Base-by-base conservation (phyloP, 2,329 filamentous ascomycete species). In the Trichoderma atroviride region DNA sequence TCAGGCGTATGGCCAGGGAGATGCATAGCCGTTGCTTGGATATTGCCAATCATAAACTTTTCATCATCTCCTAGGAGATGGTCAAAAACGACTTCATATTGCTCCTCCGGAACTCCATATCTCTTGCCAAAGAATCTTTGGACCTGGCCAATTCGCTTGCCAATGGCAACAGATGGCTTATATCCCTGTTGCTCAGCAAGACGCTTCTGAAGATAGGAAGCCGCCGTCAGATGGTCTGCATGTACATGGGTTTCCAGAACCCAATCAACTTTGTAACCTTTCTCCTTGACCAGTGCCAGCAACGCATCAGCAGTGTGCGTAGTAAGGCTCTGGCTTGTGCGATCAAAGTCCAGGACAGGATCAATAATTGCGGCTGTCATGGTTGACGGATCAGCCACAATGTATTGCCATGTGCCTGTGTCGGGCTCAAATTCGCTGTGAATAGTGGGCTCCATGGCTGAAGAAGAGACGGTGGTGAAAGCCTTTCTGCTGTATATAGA, bases 161-260 rank as follows among this genome's bases (percentile, higher is more conserved):
- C 87, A 27, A 89, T 88, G n/a, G 85, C 81, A 5, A 89, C 83
- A 0, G 73, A 72, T 0, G 86, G 83, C 60, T 75, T 78, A 0
- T 69, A 40, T 0, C 75, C 78, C 55, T 84, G 80, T 0, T 67
- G 63, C 9, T 78, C 70, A 0, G 75, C 71, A 0, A 89, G 79
- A 2, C 74, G 75, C 0, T 76, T 75, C 72, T 88, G 86, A 0
- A 91, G 80, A 74, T 90, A 91, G 4, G 82, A 81, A 0, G 88
- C 82, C 0, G 88, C 84, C 0, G 87, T 90, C 0, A 90, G 71
- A 70, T 90, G 87, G 68, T 90, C 86, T 4, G 87, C 87, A 70
- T 89, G 86, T 0, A 82, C 84, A 74, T 91, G 88, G 0, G 89
- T 91, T 72, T 91, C 89, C 3, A 91, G 81, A 22, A 91, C 86